Percentiles rank a stretch among this genome's conserved stretches.
Conservation (phyloP, 2,329 filamentous ascomycete genomes). For the Sordariomycetes sp. region DNA sequence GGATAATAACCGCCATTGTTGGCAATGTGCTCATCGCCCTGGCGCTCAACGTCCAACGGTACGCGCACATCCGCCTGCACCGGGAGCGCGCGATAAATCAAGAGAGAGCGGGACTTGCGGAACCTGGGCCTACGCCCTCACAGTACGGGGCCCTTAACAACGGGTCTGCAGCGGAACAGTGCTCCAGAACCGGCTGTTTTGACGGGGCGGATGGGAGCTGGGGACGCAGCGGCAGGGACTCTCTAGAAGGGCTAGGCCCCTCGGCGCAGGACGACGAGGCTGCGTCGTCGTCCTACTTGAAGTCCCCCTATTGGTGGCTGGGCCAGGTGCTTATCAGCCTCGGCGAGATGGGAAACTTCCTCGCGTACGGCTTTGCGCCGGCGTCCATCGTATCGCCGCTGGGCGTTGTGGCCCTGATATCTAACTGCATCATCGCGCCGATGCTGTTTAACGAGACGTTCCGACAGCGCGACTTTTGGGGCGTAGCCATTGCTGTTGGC, state of each 20-base stretch:
- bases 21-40: slow-evolving; percentile 92
- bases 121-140: slow-evolving; percentile 23
- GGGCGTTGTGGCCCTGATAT: slow-evolving; percentile 91
- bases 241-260: slow-evolving; percentile 6
- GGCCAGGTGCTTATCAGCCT: slow-evolving; percentile 87
- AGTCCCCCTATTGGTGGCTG: slow-evolving; percentile 91
- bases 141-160: slow-evolving; percentile 2
- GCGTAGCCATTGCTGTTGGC: slow-evolving; percentile 73
- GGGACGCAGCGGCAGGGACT: not conserved
- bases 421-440: slow-evolving; percentile 93
- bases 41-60: slow-evolving; percentile 90
- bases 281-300: slow-evolving; percentile 59
- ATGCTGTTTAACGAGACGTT: slow-evolving; percentile 88
- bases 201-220: not conserved
- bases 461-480: slow-evolving; percentile 70
- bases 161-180: not conserved
- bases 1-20: slow-evolving; percentile 81
- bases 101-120: slow-evolving; percentile 37
- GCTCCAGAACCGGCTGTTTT: not conserved
- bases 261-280: slow-evolving; percentile 12
- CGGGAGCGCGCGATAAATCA: slow-evolving; percentile 50
- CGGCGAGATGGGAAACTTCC: slow-evolving; percentile 89
- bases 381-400: slow-evolving; percentile 94
- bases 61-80: slow-evolving; percentile 79
- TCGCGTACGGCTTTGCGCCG: slow-evolving; percentile 94